phyloP scores from a whole-genome alignment of 2,329 filamentous ascomycete species.

The Bisporella sp. region DNA sequence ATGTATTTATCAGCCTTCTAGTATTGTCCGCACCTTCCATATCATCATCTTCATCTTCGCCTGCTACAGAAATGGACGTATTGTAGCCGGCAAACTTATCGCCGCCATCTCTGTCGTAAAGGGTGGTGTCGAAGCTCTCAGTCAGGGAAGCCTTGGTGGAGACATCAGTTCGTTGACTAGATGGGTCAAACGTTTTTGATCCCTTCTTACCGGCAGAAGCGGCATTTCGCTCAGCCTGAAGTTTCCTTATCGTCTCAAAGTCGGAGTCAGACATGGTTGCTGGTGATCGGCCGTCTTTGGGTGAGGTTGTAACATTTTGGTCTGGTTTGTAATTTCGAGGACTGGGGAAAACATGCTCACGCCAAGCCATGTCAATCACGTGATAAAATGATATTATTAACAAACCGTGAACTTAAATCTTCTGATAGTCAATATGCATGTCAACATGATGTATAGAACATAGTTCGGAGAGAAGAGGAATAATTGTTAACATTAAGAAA shows the following conservation, averaged over 20 bases:
- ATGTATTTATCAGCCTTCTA: constrained; percentile 82
- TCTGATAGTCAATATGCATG: no score
- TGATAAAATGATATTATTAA: no score
- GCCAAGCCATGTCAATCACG: no score
- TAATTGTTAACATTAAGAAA: no score
- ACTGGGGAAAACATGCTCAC: no score
- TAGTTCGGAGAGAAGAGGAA: no score
- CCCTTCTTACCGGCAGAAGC: constrained; percentile 72
- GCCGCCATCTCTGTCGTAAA: constrained; percentile 72
- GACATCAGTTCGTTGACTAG: constrained; percentile 73
- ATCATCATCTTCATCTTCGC: constrained; percentile 72
- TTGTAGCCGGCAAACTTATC: constrained; percentile 89
- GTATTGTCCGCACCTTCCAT: constrained; percentile 69
- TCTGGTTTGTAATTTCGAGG: no score
- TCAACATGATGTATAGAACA: no score
- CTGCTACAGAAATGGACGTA: constrained; percentile 74
- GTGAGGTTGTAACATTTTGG: no score
- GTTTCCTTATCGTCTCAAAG: constrained; percentile 79
- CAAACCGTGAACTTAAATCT: no score
- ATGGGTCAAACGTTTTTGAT: constrained; percentile 70
- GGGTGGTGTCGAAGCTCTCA: constrained; percentile 78
- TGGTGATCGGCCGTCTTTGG: no score
- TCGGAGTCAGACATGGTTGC: constrained; percentile 64
- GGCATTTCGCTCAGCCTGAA: constrained; percentile 89
- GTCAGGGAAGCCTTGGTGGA: constrained; percentile 88